These are phyloP conservation scores for Fagopyrum homotropicum DNA, from an alignment of 148 eudicot species.

Conservation along the genomic window DNA sequence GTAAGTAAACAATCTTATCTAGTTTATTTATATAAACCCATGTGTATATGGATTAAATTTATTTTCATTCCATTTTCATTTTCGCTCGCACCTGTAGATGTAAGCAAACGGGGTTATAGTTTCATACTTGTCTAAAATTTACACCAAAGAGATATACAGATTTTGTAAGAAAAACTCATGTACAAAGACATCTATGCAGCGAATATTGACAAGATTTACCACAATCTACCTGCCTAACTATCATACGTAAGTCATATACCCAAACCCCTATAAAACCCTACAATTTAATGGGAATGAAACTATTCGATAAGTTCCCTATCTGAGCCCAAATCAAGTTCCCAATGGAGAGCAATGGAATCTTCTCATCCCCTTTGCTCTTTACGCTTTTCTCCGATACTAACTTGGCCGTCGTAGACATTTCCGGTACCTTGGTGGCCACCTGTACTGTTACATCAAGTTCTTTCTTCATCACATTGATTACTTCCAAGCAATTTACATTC, in stretches of 20 bases:
- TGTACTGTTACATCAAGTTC: not conserved
- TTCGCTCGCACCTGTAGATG: too few species aligned
- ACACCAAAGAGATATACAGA: too few species aligned
- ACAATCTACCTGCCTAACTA: not conserved
- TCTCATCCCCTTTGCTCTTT: constrained; percentile 8
- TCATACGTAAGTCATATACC: not conserved
- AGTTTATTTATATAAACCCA: too few species aligned
- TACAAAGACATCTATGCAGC: not conserved
- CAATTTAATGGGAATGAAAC: constrained; percentile 30
- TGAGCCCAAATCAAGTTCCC: constrained; percentile 47
- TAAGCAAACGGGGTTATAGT: too few species aligned
- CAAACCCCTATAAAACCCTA: not conserved
- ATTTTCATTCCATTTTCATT: too few species aligned
- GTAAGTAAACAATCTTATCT: too few species aligned
- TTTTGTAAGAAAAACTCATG: not conserved
- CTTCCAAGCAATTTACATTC: not conserved
- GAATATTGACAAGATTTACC: not conserved
- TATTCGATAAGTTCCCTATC: constrained; percentile 26
- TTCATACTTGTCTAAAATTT: not conserved
- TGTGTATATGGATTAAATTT: too few species aligned
- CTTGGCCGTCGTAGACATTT: not conserved
- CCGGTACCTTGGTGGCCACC: not conserved
- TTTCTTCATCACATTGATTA: not conserved
- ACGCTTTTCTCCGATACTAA: not conserved
- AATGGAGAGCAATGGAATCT: constrained; percentile 26